Evolutionary conservation across 73 alveolate genomes (phyloP).

Genomic region (Tetrahymena thermophila): DNA sequence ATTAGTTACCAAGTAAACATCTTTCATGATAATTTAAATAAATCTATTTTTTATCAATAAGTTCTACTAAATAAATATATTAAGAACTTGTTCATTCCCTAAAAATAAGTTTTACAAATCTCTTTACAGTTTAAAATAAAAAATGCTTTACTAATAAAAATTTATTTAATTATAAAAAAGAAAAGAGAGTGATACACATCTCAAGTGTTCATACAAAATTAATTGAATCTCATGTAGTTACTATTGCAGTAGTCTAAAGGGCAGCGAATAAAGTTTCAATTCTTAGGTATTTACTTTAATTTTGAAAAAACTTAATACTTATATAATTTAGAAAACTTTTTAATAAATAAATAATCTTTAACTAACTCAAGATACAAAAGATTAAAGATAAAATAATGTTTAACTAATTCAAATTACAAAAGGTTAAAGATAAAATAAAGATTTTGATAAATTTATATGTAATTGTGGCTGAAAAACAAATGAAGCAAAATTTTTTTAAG

Average conservation of each 20-base stretch:
- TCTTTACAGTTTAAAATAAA: too few relatives aligned
- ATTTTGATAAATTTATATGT: too few relatives aligned
- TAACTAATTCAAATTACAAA: too few relatives aligned
- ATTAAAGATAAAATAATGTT: too few relatives aligned
- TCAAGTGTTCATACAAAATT: neutral
- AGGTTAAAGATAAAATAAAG: too few relatives aligned
- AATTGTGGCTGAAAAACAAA: too few relatives aligned
- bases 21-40: neutral
- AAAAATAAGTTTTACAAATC: neutral
- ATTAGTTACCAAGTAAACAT: neutral
- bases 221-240: neutral
- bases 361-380: too few relatives aligned
- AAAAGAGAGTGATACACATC: neutral
- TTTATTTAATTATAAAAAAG: neutral
- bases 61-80: neutral
- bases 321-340: too few relatives aligned
- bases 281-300: neutral
- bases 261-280: neutral
- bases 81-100: neutral
- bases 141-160: too few relatives aligned
- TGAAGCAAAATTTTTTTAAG: too few relatives aligned
- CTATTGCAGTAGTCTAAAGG: neutral
- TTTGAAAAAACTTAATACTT: too few relatives aligned
- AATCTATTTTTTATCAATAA: neutral
- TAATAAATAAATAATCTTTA: too few relatives aligned